These are phyloP conservation scores for Pleurotus pulmonarius DNA, from an alignment of 768 basidiomycete genomes.

Conservation along the genomic window DNA sequence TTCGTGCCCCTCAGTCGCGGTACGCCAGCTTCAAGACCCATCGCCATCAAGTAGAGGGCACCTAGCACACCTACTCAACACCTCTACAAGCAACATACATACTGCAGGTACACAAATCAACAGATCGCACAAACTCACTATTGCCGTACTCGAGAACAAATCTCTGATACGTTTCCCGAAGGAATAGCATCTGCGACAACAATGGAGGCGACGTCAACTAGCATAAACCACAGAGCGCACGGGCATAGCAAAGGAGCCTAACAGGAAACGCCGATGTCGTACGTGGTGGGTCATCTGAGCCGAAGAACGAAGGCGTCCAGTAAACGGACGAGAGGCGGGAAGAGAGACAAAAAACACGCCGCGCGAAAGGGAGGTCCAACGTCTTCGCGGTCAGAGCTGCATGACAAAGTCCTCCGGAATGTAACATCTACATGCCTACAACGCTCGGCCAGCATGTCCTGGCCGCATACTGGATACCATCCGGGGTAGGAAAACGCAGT, in stretches of 20 bases:
- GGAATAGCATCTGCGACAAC: not conserved
- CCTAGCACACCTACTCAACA: not conserved
- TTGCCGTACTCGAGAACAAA: constrained; percentile 44
- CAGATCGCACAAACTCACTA: constrained; percentile 10
- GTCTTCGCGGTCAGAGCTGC: constrained; percentile 6
- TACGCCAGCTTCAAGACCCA: constrained; percentile 12
- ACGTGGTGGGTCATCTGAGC: not conserved
- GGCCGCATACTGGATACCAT: not conserved
- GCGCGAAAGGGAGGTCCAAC: not conserved
- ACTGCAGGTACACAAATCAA: not conserved
- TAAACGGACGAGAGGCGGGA: constrained; percentile 4
- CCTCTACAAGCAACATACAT: not conserved
- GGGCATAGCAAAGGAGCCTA: not conserved
- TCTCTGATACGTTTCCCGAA: constrained; percentile 2
- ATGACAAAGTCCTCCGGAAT: not conserved
- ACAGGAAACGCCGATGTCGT: not conserved
- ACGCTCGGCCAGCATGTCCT: not conserved
- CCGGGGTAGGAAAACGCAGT: constrained; percentile 1
- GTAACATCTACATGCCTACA: not conserved
- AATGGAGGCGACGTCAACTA: not conserved
- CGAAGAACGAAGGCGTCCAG: not conserved
- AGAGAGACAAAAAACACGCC: not conserved
- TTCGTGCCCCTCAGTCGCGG: constrained; percentile 22
- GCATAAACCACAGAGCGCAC: not conserved
- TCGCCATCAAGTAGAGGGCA: not conserved